Evolutionary conservation across 2,329 filamentous ascomycete species (phyloP).

Genomic region (Lizonia empirigonia): DNA sequence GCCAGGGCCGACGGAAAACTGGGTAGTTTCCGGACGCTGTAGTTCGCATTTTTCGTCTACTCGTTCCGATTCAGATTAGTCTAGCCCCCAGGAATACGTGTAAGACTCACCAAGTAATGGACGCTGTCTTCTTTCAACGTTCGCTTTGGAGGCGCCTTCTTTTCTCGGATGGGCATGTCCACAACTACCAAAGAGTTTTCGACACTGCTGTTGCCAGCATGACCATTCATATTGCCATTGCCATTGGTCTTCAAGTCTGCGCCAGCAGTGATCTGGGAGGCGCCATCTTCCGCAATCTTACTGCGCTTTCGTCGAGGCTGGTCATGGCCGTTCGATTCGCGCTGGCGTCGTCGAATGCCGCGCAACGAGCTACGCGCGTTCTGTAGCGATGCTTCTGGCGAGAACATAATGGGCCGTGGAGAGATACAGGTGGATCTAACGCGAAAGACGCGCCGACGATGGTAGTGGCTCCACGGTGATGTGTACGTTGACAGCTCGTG

Average conservation of each 20-base stretch:
- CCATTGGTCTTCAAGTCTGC: conserved; percentile 44
- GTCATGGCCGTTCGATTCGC: conserved; percentile 50
- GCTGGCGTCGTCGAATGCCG: conserved; percentile 54
- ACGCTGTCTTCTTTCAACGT: conserved; percentile 69
- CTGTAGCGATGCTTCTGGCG: conserved; percentile 44
- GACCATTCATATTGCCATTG: conserved; percentile 38
- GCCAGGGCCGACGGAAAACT: conserved; percentile 79
- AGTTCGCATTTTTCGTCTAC: conserved; percentile 82
- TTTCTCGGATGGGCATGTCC: conserved; percentile 50
- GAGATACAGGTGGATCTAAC: neutral
- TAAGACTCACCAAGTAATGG: conserved; percentile 64
- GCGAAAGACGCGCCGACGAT: conserved; percentile 19
- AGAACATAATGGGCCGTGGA: conserved; percentile 44
- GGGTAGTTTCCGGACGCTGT: conserved; percentile 82
- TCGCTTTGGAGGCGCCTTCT: conserved; percentile 55
- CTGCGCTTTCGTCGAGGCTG: conserved; percentile 55
- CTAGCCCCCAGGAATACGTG: neutral
- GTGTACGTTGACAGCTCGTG: conserved; percentile 10
- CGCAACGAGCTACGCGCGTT: conserved; percentile 49
- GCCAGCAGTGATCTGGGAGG: conserved; percentile 31
- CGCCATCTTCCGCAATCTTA: conserved; percentile 54
- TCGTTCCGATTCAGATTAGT: conserved; percentile 19
- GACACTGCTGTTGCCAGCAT: conserved; percentile 34
- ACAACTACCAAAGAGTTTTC: conserved; percentile 41
- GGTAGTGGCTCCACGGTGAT: conserved; percentile 11